phyloP scores from a whole-genome alignment of 169 alveolate species.

The Plasmodium gaboni region DNA sequence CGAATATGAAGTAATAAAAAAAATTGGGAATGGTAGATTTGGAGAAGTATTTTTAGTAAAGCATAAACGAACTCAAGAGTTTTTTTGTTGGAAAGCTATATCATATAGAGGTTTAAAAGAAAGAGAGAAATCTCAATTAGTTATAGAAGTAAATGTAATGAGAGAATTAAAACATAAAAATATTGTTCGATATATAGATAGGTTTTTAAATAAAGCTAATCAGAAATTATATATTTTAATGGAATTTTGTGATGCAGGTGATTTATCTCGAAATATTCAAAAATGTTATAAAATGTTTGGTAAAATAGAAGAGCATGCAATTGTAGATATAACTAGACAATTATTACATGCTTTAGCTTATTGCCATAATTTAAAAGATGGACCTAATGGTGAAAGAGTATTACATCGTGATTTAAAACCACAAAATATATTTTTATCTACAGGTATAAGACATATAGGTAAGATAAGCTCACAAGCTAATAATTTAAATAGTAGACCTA shows the following conservation, averaged over 20 bases:
- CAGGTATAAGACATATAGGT: constrained; percentile 72
- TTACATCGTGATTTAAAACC: constrained; percentile 97
- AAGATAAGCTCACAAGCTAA: constrained; percentile 77
- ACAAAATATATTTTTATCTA: constrained; percentile 94
- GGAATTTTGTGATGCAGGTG: constrained; percentile 98
- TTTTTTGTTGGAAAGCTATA: constrained; percentile 96
- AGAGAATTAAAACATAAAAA: constrained; percentile 96
- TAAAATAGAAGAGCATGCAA: constrained; percentile 93
- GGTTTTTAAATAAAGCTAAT: constrained; percentile 93
- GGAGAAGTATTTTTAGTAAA: constrained; percentile 92
- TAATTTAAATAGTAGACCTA: constrained; percentile 78
- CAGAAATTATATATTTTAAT: constrained; percentile 94
- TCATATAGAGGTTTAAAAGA: constrained; percentile 95
- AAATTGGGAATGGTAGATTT: constrained; percentile 92
- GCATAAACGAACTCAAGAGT: constrained; percentile 88
- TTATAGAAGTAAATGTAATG: constrained; percentile 96
- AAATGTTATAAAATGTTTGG: constrained; percentile 92
- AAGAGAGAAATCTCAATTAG: constrained; percentile 96
- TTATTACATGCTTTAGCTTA: constrained; percentile 93
- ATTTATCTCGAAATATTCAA: constrained; percentile 93
- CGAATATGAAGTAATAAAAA: constrained; percentile 87
- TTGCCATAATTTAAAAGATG: constrained; percentile 92
- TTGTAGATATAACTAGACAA: constrained; percentile 95
- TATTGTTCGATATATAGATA: constrained; percentile 94
- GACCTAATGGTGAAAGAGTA: constrained; percentile 91